Percentiles rank a stretch among this genome's conserved stretches.
Evolutionary conservation across 345 rosid genomes (phyloP).

Genomic region (Chamaenerion angustifolium): DNA sequence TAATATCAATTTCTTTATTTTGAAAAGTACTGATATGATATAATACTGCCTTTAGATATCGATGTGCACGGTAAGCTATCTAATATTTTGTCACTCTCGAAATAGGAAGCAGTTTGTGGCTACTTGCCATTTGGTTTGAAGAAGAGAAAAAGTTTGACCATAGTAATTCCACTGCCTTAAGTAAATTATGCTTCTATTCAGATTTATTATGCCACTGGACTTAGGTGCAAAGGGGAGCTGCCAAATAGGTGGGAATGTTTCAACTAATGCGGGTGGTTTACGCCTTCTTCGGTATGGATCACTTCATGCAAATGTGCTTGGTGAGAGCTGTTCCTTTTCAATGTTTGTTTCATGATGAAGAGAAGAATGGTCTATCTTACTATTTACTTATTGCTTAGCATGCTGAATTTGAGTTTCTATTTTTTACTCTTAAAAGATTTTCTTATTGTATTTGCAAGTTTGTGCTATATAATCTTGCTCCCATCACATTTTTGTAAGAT

Average conservation of each 20-base stretch:
- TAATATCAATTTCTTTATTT: too few relatives aligned
- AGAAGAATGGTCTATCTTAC: not conserved
- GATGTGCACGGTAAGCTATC: too few relatives aligned
- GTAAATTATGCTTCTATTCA: conserved; percentile 42
- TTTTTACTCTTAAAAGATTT: too few relatives aligned
- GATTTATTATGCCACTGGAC: conserved; percentile 99
- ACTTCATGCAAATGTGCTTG: conserved; percentile 80
- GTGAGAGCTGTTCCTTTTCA: conserved; percentile 20
- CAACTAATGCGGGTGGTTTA: conserved; percentile 99
- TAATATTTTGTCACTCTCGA: too few relatives aligned
- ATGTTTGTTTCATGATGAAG: conserved; percentile 1
- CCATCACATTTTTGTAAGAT: too few relatives aligned
- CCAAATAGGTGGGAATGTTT: conserved; percentile 96
- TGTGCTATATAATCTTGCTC: too few relatives aligned
- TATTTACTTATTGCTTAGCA: too few relatives aligned
- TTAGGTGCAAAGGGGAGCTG: conserved; percentile 99
- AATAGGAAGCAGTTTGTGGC: too few relatives aligned
- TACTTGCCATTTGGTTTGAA: not conserved
- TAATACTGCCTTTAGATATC: too few relatives aligned
- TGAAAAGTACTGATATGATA: too few relatives aligned
- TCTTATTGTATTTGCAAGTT: too few relatives aligned
- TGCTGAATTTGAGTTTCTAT: too few relatives aligned
- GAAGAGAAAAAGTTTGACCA: not conserved
- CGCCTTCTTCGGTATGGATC: conserved; percentile 95
- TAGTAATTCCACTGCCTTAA: conserved; percentile 7